Conservation (phyloP, 1,139 yeast species). For the Meyerozyma smithsonii region DNA sequence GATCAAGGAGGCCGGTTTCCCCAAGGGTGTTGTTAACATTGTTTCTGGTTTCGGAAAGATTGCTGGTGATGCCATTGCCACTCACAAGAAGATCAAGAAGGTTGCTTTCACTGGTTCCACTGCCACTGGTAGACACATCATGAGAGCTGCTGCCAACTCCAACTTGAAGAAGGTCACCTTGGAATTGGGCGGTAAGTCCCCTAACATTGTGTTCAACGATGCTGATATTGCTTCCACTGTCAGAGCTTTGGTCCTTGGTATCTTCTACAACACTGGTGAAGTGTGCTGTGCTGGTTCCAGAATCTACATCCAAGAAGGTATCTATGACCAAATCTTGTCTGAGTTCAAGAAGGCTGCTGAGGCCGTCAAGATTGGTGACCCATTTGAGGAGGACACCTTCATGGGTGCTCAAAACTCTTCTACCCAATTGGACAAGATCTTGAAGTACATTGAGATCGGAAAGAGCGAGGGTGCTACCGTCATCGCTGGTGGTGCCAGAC, state of each 20-base stretch:
- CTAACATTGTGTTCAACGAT: slow-evolving; percentile 73
- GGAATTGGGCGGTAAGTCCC: slow-evolving; percentile 86
- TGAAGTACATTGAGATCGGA: slow-evolving; percentile 69
- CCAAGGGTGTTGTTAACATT: slow-evolving; percentile 74
- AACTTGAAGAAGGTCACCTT: slow-evolving; percentile 76
- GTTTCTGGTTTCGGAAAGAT: slow-evolving; percentile 75
- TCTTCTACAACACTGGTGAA: slow-evolving; percentile 82
- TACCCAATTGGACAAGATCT: slow-evolving; percentile 69
- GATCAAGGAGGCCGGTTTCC: slow-evolving; percentile 67
- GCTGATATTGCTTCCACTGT: slow-evolving; percentile 64
- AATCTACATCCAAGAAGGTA: slow-evolving; percentile 68
- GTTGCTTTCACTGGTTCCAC: slow-evolving; percentile 87
- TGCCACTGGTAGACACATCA: slow-evolving; percentile 70
- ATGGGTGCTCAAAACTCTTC: slow-evolving; percentile 87
- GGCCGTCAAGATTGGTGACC: slow-evolving; percentile 58
- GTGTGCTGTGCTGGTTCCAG: slow-evolving; percentile 89
- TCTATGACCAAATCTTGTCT: slow-evolving; percentile 62
- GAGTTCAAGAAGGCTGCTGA: slow-evolving; percentile 60
- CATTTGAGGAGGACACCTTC: slow-evolving; percentile 64
- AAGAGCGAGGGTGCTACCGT: slow-evolving; percentile 71
- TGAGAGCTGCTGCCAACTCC: slow-evolving; percentile 65
- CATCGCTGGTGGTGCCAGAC: slow-evolving; percentile 73
- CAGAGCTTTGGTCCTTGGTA: slow-evolving; percentile 54
- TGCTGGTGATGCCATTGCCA: slow-evolving; percentile 70
- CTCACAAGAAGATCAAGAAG: slow-evolving; percentile 66